Evolutionary conservation across 2,329 filamentous ascomycete species (phyloP).

Genomic region (Xylaria digitata): DNA sequence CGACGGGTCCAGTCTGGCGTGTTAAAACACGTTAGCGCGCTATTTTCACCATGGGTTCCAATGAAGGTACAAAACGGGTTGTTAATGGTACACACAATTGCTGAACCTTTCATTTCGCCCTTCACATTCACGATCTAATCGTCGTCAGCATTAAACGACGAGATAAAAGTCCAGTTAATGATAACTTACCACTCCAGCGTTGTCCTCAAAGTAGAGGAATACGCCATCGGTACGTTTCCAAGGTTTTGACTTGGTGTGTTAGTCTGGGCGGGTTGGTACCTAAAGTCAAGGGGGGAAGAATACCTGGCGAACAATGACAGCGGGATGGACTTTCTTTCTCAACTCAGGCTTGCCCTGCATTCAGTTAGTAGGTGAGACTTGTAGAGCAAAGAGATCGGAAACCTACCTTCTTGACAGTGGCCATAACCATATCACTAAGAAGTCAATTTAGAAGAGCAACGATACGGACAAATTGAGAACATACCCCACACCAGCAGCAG

Average conservation of each 20-base stretch:
- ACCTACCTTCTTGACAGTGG: conserved; percentile 41
- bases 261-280: not conserved
- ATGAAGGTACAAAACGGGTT: not conserved
- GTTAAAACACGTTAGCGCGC: not conserved
- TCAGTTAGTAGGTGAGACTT: not conserved
- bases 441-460: conserved; percentile 10
- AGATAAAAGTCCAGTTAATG: not conserved
- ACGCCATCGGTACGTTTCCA: conserved; percentile 99
- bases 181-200: conserved; percentile 92
- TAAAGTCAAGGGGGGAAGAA: not conserved
- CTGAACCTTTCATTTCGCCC: conserved; percentile 14
- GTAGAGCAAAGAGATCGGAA: not conserved
- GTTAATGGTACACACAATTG: not conserved
- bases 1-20: conserved; percentile 4
- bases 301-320: conserved; percentile 95
- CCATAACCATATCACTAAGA: conserved; percentile 42
- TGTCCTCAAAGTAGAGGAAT: conserved; percentile 99
- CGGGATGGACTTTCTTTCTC: conserved; percentile 99
- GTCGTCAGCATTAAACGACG: not conserved
- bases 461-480: not conserved
- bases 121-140: conserved; percentile 10
- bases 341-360: conserved; percentile 91
- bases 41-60: not conserved
- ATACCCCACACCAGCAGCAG: conserved; percentile 38
- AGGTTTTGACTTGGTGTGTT: conserved; percentile 27